Percentiles rank a stretch among this genome's conserved stretches.
Conservation (phyloP, 1,284 basidiomycete genomes). For the Sanghuangporus sanghuang region DNA sequence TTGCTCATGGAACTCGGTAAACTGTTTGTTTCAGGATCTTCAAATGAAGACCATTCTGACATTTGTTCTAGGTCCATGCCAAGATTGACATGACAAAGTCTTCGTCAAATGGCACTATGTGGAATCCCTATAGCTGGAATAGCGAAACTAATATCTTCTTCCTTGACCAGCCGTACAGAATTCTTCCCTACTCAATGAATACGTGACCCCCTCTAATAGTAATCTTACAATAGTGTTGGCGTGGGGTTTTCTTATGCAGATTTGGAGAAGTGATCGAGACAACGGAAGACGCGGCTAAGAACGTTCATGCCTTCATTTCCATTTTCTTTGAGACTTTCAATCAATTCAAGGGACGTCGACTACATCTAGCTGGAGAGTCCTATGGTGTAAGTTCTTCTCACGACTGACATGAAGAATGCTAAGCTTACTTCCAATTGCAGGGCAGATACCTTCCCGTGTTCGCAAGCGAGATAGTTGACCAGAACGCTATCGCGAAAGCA, state of each 20-base stretch:
- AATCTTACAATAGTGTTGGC: slow-evolving; percentile 39
- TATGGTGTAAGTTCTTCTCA: slow-evolving; percentile 42
- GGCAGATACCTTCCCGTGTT: slow-evolving; percentile 81
- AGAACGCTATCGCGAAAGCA: slow-evolving; percentile 51
- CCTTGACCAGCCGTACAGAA: slow-evolving; percentile 52
- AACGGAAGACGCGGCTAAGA: slow-evolving; percentile 68
- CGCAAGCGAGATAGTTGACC: slow-evolving; percentile 73
- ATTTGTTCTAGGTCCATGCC: slow-evolving; percentile 19
- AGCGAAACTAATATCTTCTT: slow-evolving; percentile 65
- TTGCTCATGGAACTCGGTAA: slow-evolving; percentile 64
- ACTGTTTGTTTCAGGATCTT: neutral
- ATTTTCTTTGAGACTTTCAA: slow-evolving; percentile 74
- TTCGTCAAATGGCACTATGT: slow-evolving; percentile 41
- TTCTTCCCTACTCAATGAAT: neutral
- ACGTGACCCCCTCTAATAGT: neutral
- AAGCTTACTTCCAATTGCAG: slow-evolving; percentile 26
- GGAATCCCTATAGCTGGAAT: slow-evolving; percentile 65
- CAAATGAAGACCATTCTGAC: neutral
- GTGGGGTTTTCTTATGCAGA: slow-evolving; percentile 64
- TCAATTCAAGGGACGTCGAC: slow-evolving; percentile 57
- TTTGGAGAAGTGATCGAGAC: slow-evolving; percentile 51
- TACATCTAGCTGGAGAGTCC: slow-evolving; percentile 70
- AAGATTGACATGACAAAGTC: slow-evolving; percentile 18
- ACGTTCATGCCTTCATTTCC: slow-evolving; percentile 65
- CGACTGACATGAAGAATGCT: neutral